Base-by-base conservation (phyloP, 768 basidiomycete species). In the Boletellus sp. region DNA sequence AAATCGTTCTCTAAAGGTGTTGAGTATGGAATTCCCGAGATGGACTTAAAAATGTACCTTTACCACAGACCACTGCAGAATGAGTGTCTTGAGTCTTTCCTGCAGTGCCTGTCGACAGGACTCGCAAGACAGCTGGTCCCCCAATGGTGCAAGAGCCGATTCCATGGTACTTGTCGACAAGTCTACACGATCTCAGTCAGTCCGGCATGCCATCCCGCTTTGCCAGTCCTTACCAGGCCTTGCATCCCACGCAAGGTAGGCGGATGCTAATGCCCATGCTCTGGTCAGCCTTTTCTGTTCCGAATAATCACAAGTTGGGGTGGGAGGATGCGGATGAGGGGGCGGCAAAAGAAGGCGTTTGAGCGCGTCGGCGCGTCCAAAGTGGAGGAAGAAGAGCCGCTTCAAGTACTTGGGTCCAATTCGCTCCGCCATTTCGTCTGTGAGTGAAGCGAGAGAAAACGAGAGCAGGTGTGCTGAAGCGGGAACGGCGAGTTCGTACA, bases 201-300 rank as follows among this genome's bases (percentile, higher is more conserved):
- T 20, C 23, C 34, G 9, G 34, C 16, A 41, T 42, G 11, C 17
- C 37, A 4, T 45, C 33, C n/a, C 24, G n/a, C 3, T 33, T 22
- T 16, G 23, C 4, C 42, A 17, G 16, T 66, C 17, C 77, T 51
- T 60, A 89, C 87, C 88, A 56, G 87, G 85, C 48, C 86, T 74
- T 32, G 85, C 85, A 66, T 90, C 88, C 88, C 88, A 90, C 10
- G 85, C 85, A 7, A 91, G 77, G 68, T 90, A 90, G 11, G 88
- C 88, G 2, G 84, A 81, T 20, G 89, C 88, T 28, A 91, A 69
- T 13, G 88, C 86, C 88, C 88, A 91, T 6, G 88, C 88, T 39
- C 88, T 71, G 11, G 85, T 85, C 33, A 91, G 60, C 61, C 80
- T 87, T 70, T 89, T 90, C 70, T 90, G 88, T 60, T 88, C 84